Base-by-base conservation (phyloP, 139 green algal species). In the Yamagishiella unicocca region DNA sequence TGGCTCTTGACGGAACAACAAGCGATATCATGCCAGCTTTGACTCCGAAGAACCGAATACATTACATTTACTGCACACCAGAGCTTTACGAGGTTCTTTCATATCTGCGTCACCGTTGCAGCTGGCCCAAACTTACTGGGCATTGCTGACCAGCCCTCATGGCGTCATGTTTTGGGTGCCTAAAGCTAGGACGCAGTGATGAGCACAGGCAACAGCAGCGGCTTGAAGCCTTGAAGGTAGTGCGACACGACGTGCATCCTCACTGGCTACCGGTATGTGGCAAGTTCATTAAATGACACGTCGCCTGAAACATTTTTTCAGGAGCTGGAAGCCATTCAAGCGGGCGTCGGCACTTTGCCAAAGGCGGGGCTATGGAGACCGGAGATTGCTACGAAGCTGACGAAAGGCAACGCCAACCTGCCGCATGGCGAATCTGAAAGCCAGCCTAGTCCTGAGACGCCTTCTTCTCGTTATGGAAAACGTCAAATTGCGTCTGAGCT, bases 91-190 rank as follows among this genome's bases (percentile, higher is more conserved):
- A n/a, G n/a, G n/a, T n/a, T n/a, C n/a, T n/a, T n/a, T n/a, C n/a
- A n/a, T n/a, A n/a, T n/a, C n/a, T n/a, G n/a, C n/a, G n/a, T n/a
- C n/a, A n/a, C n/a, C n/a, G n/a, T n/a, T n/a, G n/a, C n/a, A n/a
- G n/a, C n/a, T n/a, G n/a, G n/a, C n/a, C n/a, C n/a, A n/a, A n/a
- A n/a, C n/a, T n/a, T n/a, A n/a, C n/a, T n/a, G n/a, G n/a, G n/a
- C n/a, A n/a, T n/a, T n/a, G n/a, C n/a, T n/a, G n/a, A n/a, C n/a
- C n/a, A n/a, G n/a, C n/a, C n/a, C n/a, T n/a, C n/a, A 81, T 81
- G 73, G 73, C 45, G 2, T 81, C 46, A 19, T 81, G 73, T 45
- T 64, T 81, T 50, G 43, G 9, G n/a, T 81, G 73, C 50, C 66
- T 81, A n/a, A 66, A 50, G 12, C n/a, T 31, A 43, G 42, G 45